Base-by-base conservation (phyloP, 768 basidiomycete genomes). In the Amanita phalloides region DNA sequence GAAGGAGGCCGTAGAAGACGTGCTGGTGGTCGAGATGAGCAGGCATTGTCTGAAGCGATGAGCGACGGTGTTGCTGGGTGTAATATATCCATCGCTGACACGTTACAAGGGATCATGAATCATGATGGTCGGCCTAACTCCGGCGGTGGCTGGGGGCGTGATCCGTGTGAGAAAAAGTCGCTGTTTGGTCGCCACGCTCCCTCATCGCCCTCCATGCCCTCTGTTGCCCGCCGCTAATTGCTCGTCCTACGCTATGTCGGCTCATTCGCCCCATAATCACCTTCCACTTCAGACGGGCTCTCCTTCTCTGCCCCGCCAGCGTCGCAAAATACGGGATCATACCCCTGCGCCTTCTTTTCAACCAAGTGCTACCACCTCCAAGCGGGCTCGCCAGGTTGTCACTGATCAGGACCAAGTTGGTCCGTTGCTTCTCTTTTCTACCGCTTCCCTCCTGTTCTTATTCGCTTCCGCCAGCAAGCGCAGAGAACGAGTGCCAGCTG, bases 401-500 rank as follows among this genome's bases (percentile, higher is more conserved):
- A 60, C 68, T 4, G 72, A 73, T 65, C 61, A 62, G 56, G 42
- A 44, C 17, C 38, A 58, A 55, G 68, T 75, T 47, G 61, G 66
- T 67, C 50, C 57, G 64, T 62, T 43, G 4, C 17, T 6, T 17
- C 3, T 7, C 14, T 26, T 28, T 26, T 39, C 25, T 4, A n/a
- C 7, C 21, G 46, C 48, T 37, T 53, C 45, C 28, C 26, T 11
- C 14, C 39, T 42, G 23, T 38, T 37, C 17, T n/a, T 37, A 56
- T 11, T 26, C 23, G 4, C 41, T 41, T 21, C 56, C 37, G 54
- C 45, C 56, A 72, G 65, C 55, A 0, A 35, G 73, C 65, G 86
- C 86, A 6, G 60, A 68, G 59, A 39, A 33, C 5, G 45, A 71
- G 52, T 89, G 86, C 60, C 59, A 83, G 61, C 26, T 77, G 44